Conservation (phyloP, 1,284 basidiomycete genomes). For the Cystobasidium slooffiae region DNA sequence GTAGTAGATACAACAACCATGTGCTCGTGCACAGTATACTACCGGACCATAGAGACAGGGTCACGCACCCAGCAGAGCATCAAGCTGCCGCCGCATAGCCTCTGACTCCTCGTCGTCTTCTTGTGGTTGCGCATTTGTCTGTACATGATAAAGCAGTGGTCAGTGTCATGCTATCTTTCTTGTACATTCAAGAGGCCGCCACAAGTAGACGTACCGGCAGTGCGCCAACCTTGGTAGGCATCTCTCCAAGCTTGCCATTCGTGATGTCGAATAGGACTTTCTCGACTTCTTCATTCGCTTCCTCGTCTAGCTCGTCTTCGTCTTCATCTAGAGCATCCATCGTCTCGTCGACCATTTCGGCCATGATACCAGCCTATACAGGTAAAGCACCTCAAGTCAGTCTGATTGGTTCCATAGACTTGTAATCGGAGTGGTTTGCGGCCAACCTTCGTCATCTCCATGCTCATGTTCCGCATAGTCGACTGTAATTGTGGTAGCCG, state of each 20-base stretch:
- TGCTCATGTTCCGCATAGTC: slow-evolving; percentile 95
- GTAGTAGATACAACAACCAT: no score
- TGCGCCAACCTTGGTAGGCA: slow-evolving; percentile 69
- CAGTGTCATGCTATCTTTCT: background rate
- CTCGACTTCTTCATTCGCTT: slow-evolving; percentile 96
- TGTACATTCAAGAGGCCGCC: background rate
- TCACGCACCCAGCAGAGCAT: slow-evolving; percentile 44
- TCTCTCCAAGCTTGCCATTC: slow-evolving; percentile 89
- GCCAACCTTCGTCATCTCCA: slow-evolving; percentile 97
- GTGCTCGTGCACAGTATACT: background rate
- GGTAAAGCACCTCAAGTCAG: background rate
- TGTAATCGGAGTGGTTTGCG: background rate
- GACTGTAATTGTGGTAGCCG: slow-evolving; percentile 90
- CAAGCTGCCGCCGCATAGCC: slow-evolving; percentile 48
- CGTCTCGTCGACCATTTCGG: slow-evolving; percentile 60
- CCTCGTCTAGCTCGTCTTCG: slow-evolving; percentile 92
- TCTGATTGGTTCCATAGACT: background rate
- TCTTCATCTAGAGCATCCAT: slow-evolving; percentile 63
- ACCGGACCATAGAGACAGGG: background rate
- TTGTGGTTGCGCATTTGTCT: slow-evolving; percentile 46
- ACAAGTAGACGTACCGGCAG: slow-evolving; percentile 70
- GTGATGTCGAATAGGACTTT: slow-evolving; percentile 95
- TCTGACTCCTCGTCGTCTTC: slow-evolving; percentile 52
- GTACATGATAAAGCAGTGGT: background rate
- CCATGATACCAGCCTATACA: slow-evolving; percentile 58